phyloP scores from a whole-genome alignment of 495 filamentous ascomycete species.

The Podospora bellae-mahoneyi region DNA sequence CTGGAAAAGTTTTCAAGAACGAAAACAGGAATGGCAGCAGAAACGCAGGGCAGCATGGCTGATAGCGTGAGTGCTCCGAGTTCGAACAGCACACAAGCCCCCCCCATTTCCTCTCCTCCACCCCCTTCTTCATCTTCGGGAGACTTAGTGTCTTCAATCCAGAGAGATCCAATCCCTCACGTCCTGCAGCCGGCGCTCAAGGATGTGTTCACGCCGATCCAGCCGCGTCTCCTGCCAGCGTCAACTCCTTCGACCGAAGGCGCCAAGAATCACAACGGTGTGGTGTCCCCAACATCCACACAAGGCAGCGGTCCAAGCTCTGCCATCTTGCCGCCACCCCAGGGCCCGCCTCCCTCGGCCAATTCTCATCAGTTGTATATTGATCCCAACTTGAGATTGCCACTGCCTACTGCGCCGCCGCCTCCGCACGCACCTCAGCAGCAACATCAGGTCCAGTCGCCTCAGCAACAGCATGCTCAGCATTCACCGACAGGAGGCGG shows the following conservation, averaged over 20 bases:
- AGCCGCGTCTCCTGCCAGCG: constrained; percentile 16
- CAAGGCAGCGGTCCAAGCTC: not conserved
- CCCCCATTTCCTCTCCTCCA: not conserved
- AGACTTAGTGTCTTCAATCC: not conserved
- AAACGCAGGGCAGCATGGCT: constrained; percentile 44
- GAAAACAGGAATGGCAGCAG: constrained; percentile 32
- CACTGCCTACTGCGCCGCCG: not conserved
- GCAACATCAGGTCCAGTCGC: not conserved
- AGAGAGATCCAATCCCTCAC: constrained; percentile 35
- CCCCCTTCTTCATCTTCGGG: not conserved
- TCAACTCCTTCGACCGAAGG: constrained; percentile 15
- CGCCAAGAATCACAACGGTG: constrained; percentile 7
- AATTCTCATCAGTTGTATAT: not conserved
- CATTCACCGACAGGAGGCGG: not conserved
- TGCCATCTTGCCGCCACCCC: not conserved
- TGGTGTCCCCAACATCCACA: constrained; percentile 4
- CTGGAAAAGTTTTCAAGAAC: constrained; percentile 42
- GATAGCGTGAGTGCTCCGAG: constrained; percentile 39
- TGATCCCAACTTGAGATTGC: not conserved
- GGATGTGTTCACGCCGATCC: constrained; percentile 16
- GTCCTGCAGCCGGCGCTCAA: constrained; percentile 27
- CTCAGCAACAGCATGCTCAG: not conserved
- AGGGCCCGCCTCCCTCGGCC: not conserved
- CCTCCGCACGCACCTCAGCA: not conserved
- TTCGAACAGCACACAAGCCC: not conserved